These are phyloP conservation scores for Pseudocercospora fijiensis DNA, from an alignment of 2,329 filamentous ascomycete species.

Conservation along the genomic window DNA sequence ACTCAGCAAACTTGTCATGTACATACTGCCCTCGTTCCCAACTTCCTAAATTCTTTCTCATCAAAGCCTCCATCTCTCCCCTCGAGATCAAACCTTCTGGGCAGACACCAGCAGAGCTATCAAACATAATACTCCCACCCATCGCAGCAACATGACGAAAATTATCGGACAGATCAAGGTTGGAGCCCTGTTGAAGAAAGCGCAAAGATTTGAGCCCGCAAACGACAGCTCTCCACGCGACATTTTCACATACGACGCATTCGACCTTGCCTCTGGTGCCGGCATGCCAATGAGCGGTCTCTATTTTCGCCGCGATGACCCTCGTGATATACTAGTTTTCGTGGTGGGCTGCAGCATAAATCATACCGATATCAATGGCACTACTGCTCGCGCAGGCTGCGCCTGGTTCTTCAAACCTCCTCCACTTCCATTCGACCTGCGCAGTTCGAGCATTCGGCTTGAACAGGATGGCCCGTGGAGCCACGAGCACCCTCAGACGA, in stretches of 20 bases:
- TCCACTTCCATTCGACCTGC: background rate
- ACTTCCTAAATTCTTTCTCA: background rate
- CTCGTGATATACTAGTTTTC: background rate
- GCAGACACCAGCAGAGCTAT: background rate
- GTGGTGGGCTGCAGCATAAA: background rate
- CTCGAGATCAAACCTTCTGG: background rate
- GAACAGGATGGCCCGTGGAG: background rate
- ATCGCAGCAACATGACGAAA: background rate
- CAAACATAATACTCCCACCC: background rate
- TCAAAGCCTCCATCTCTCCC: background rate
- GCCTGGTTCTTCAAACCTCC: background rate
- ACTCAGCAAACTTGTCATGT: background rate
- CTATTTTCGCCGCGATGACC: background rate
- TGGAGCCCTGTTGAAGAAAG: background rate
- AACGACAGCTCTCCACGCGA: background rate
- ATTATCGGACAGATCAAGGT: background rate
- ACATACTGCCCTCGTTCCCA: background rate
- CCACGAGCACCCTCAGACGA: background rate
- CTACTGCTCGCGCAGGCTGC: background rate
- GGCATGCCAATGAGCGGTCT: background rate
- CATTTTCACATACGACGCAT: background rate
- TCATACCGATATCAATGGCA: background rate
- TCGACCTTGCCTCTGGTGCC: no score
- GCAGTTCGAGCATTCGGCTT: background rate
- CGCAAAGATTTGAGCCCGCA: background rate